Evolutionary conservation across 106 monocot species (phyloP).

Genomic region (Posidonia australis): DNA sequence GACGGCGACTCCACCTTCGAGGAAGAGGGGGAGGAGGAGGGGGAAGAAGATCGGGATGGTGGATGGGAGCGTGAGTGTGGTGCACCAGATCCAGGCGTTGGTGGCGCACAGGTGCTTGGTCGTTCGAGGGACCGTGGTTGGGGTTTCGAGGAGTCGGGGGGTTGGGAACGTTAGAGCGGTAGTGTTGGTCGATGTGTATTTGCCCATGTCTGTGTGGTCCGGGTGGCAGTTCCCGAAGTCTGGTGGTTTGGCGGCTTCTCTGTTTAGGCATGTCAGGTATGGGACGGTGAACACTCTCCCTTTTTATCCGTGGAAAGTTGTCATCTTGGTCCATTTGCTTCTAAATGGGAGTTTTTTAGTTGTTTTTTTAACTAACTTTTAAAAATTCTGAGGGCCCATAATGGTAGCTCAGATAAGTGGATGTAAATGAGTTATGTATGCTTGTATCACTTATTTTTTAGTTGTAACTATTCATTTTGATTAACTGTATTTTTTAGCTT

Average conservation of each 20-base stretch:
- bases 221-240: conserved; percentile 79
- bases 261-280: conserved; percentile 88
- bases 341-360: too few relatives aligned
- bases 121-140: conserved; percentile 40
- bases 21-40: conserved; percentile 14
- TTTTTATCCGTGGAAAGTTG: too few relatives aligned
- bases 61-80: conserved; percentile 57
- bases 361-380: too few relatives aligned
- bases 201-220: conserved; percentile 62
- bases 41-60: conserved; percentile 18
- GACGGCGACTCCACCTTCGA: too few relatives aligned
- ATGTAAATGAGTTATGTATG: too few relatives aligned
- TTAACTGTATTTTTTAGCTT: too few relatives aligned
- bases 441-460: too few relatives aligned
- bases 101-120: conserved; percentile 22
- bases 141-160: conserved; percentile 17
- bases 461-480: too few relatives aligned
- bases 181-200: conserved; percentile 68
- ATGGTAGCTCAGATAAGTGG: too few relatives aligned
- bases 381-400: too few relatives aligned
- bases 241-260: conserved; percentile 36
- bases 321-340: too few relatives aligned
- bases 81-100: conserved; percentile 50
- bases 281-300: too few relatives aligned
- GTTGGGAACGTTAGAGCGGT: conserved; percentile 33